Conservation (phyloP, 148 eudicot species). For the Camellia lanceoleosa region DNA sequence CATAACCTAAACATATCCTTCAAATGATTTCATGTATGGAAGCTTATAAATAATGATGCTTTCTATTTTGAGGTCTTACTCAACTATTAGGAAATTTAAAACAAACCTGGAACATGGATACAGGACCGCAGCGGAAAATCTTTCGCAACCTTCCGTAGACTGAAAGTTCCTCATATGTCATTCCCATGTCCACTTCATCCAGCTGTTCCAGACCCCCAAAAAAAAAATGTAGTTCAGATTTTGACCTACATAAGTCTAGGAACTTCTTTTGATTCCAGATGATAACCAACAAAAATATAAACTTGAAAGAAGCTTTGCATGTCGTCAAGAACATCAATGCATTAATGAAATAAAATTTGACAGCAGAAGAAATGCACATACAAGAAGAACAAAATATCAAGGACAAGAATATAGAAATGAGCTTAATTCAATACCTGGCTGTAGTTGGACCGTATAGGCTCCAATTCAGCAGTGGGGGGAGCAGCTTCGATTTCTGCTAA, state of each 20-base stretch:
- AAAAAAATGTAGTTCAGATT: conserved; percentile 1
- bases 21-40: too few species aligned
- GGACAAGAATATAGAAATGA: background rate
- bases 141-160: conserved; percentile 89
- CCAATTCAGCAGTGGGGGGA: conserved; percentile 97
- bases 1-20: background rate
- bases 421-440: conserved; percentile 51
- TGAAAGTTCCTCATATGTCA: conserved; percentile 96
- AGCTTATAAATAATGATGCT: too few species aligned
- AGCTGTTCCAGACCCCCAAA: conserved; percentile 37
- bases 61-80: background rate
- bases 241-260: background rate
- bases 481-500: conserved; percentile 92
- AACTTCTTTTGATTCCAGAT: background rate
- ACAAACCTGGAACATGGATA: conserved; percentile 93
- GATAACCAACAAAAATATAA: background rate
- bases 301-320: background rate
- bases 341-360: background rate
- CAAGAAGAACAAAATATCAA: background rate
- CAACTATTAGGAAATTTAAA: background rate
- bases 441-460: conserved; percentile 88
- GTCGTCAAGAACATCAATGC: background rate
- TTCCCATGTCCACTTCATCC: conserved; percentile 99
- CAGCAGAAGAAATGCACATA: background rate
- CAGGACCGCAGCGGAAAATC: conserved; percentile 87